Percentiles rank a stretch among this genome's conserved stretches.
Evolutionary conservation across 768 basidiomycete genomes (phyloP).

Genomic region (Russula earlei): DNA sequence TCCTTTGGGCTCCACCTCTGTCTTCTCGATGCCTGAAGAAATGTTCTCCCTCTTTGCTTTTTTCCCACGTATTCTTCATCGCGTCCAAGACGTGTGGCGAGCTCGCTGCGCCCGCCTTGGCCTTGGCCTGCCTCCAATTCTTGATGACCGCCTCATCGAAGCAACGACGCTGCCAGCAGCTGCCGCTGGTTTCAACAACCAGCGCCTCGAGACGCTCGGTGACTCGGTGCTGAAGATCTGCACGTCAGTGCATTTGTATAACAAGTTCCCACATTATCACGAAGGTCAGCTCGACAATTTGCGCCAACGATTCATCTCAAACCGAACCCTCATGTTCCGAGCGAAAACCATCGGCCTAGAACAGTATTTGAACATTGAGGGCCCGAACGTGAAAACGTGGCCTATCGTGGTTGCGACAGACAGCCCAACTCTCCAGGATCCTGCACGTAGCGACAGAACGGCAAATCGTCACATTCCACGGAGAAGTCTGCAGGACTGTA

Average conservation of each 20-base stretch:
- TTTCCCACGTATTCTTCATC: conserved; percentile 60
- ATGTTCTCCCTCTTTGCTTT: conserved; percentile 33
- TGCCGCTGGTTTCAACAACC: conserved; percentile 60
- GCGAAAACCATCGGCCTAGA: conserved; percentile 59
- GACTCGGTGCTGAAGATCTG: conserved; percentile 75
- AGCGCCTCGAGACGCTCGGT: conserved; percentile 80
- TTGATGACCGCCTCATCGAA: conserved; percentile 50
- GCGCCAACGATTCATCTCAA: conserved; percentile 57
- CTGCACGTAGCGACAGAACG: conserved; percentile 22
- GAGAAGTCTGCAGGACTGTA: conserved; percentile 75
- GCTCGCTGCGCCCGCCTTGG: conserved; percentile 40
- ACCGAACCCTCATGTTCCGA: conserved; percentile 57
- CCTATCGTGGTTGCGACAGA: conserved; percentile 36
- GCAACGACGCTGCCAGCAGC: conserved; percentile 69
- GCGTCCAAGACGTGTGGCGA: conserved; percentile 57
- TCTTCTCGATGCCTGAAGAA: conserved; percentile 43
- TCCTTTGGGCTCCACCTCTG: conserved; percentile 41
- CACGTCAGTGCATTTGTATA: conserved; percentile 67
- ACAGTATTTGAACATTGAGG: conserved; percentile 53
- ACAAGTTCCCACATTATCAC: conserved; percentile 64
- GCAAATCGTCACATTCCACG: conserved; percentile 48
- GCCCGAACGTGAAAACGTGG: conserved; percentile 47
- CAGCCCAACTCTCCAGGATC: conserved; percentile 27
- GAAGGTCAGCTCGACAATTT: conserved; percentile 74
- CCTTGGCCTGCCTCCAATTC: conserved; percentile 54